phyloP scores from a whole-genome alignment of 257 asterid species.

The Solanum paucissectum region DNA sequence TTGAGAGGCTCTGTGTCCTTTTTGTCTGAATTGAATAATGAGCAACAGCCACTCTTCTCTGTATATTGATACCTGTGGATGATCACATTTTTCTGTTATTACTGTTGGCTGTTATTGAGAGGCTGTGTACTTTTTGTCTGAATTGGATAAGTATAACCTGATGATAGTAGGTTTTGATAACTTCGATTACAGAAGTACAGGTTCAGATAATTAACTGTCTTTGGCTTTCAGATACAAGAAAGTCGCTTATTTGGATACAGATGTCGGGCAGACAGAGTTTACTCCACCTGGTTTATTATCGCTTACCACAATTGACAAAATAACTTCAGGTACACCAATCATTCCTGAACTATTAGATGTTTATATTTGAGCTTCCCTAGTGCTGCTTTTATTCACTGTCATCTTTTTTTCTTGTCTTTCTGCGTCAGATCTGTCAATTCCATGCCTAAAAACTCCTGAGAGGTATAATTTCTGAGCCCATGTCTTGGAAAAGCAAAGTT shows the following conservation, averaged over 20 bases:
- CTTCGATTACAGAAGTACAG: background rate
- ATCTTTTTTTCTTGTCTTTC: background rate
- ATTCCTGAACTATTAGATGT: background rate
- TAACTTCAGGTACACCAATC: conserved; percentile 43
- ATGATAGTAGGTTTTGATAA: background rate
- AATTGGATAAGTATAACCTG: background rate
- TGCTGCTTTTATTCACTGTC: conserved; percentile 2
- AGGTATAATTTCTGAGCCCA: conserved; percentile 35
- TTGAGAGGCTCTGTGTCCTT: background rate
- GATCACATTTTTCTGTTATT: background rate
- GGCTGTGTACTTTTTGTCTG: background rate
- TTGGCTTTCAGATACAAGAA: conserved; percentile 52
- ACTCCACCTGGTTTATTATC: conserved; percentile 87
- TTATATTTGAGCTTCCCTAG: background rate
- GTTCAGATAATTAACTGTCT: background rate
- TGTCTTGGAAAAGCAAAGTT: background rate
- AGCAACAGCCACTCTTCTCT: background rate
- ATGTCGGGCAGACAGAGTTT: conserved; percentile 95
- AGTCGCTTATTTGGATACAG: conserved; percentile 93
- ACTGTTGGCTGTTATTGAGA: background rate
- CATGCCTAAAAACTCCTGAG: conserved; percentile 87
- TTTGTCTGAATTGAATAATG: background rate
- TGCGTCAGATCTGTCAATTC: conserved; percentile 56
- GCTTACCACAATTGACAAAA: conserved; percentile 60
- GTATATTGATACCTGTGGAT: background rate